Base-by-base conservation (phyloP, 371 early-diverging fungal genomes). In the Syncephalastrum racemosum region DNA sequence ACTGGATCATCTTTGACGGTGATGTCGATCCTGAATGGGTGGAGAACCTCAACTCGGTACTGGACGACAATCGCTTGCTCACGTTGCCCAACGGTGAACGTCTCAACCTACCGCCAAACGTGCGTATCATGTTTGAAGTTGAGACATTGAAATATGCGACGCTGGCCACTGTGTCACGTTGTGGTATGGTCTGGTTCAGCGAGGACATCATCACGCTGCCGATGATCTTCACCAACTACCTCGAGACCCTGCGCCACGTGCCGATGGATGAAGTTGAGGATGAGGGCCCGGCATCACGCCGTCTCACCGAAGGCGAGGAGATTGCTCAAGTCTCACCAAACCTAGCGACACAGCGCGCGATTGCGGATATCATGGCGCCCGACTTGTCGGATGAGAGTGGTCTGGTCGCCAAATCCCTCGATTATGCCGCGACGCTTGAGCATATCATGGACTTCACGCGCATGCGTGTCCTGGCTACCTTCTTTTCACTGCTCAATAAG, bases 1-100 rank as follows among this genome's bases (percentile, higher is more conserved):
- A 97, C 67, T 99, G 99, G 99, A 98, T 99, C 62, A 88, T 99
- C 27, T 99, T 99, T 76, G 99, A 99, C 75, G 98, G 99, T 64
- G 98, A 97, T 79, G 96, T 99, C 27, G 98, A 99, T 79, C 98
- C 99, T 15, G 96, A 96, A 66, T 99, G 99, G 99, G 97, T 99
- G 43, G 99, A 99, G 75, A 99, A 99, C 72, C 87, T 99, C 65
- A 99, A 99, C 80, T 91, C 90, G 46, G 98, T 99, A 4, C 81
- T 99, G 41, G 99, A 98, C 64, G 99, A 99, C 77, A 98, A 99
- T 78, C 89, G 90, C 61, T 71, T 97, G 54, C 75, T 99, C 56
- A 99, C 99, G 2, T 66, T 99, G 60, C 98, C 97, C 13, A 99
- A 98, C 67, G 99, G 99, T 64, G 99, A 99, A 83, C 94, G 99